Percentiles rank a stretch among this genome's conserved stretches.
phyloP scores from a whole-genome alignment of 1,284 basidiomycete species.

The Cryptococcus wingfieldii region DNA sequence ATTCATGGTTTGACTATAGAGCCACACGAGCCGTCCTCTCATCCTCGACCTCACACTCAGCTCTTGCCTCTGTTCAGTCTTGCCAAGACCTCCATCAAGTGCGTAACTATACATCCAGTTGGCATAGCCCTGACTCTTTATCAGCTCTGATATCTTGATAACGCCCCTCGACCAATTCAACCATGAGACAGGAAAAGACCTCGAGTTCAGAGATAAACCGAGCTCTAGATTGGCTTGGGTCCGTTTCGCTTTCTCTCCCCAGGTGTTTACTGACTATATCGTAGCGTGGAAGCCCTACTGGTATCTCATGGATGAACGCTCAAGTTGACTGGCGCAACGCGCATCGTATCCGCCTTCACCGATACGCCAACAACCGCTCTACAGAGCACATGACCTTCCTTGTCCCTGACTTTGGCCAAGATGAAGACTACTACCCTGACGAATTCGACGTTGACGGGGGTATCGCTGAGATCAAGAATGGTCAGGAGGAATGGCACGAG shows the following conservation, averaged over 20 bases:
- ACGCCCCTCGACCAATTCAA: conserved; percentile 53
- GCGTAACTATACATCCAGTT: neutral
- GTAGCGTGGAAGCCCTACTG: conserved; percentile 48
- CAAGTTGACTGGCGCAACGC: conserved; percentile 48
- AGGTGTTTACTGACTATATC: neutral
- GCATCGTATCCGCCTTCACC: conserved; percentile 50
- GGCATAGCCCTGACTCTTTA: neutral
- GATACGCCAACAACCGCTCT: conserved; percentile 43
- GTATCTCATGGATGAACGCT: conserved; percentile 49
- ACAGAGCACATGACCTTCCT: conserved; percentile 16
- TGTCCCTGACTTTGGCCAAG: conserved; percentile 30
- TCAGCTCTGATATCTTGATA: conserved; percentile 51
- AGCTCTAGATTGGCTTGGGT: conserved; percentile 50
- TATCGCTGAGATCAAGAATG: neutral
- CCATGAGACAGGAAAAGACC: conserved; percentile 44
- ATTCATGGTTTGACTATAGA: conserved; percentile 46
- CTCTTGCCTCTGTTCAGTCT: conserved; percentile 46
- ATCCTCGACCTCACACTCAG: conserved; percentile 44
- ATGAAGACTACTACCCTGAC: neutral
- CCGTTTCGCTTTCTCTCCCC: conserved; percentile 11
- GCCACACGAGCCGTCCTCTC: conserved; percentile 37
- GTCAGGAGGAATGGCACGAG: neutral
- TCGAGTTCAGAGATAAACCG: conserved; percentile 49
- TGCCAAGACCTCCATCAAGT: conserved; percentile 48
- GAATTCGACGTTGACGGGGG: neutral